Evolutionary conservation across 139 green algal genomes (phyloP).

Genomic region (Edaphochlamys debaryana): DNA sequence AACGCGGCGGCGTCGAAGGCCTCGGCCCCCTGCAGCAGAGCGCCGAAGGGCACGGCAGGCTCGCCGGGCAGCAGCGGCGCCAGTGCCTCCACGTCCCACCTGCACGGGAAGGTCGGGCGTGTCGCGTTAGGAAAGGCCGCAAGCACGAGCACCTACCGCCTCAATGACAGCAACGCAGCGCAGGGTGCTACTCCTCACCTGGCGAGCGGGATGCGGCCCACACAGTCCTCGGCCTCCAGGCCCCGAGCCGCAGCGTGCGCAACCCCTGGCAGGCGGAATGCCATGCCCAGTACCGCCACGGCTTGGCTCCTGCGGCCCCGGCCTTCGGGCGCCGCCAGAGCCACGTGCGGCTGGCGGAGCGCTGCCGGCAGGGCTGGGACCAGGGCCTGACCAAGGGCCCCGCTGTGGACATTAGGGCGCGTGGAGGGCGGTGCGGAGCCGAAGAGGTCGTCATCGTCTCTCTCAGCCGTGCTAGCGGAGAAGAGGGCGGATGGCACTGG

Average conservation of each 20-base stretch:
- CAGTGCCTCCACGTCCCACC: constrained; percentile 28
- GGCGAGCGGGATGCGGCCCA: constrained; percentile 26
- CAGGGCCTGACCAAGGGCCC: not conserved
- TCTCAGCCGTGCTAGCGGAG: not conserved
- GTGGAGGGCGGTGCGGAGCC: too few species aligned
- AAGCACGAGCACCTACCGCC: too few species aligned
- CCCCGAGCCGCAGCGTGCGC: too few species aligned
- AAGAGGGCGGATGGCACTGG: too few species aligned
- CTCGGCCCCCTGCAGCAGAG: constrained; percentile 52
- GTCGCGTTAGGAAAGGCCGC: too few species aligned
- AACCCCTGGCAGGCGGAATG: not conserved
- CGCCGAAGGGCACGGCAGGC: constrained; percentile 48
- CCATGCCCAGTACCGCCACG: too few species aligned
- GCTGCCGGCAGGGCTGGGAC: too few species aligned
- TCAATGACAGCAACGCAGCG: not conserved
- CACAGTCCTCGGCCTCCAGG: not conserved
- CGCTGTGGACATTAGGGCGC: too few species aligned
- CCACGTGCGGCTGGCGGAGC: not conserved
- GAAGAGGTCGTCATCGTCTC: not conserved
- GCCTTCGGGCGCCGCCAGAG: too few species aligned
- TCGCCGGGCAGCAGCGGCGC: not conserved
- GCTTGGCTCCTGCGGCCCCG: too few species aligned
- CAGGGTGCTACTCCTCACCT: too few species aligned
- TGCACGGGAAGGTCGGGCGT: too few species aligned
- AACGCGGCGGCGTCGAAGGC: constrained; percentile 83